Evolutionary conservation across 2,329 filamentous ascomycete genomes (phyloP), one percentile per base, ranked within the genome.

Genomic region (Penicillium hordei): DNA sequence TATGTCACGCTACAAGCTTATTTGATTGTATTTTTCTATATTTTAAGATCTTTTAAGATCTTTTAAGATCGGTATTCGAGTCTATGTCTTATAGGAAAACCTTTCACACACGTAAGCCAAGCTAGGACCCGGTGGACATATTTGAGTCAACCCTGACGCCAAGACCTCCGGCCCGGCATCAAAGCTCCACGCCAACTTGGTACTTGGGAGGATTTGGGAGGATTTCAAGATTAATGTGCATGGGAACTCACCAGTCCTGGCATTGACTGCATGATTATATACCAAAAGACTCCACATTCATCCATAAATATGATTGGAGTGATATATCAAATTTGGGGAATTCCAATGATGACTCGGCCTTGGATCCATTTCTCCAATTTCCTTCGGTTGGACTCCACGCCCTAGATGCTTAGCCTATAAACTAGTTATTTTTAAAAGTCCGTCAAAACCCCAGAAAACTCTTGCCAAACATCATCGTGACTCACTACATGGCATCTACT

Each of bases 321-420:
- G 44, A 46, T 33, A 31, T 33, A 33, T 52, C 39, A 44, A 52
- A 23, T 34, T 23, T 25, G 49, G 17, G 25, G 17, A 19, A 44
- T 31, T 33, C 13, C 33, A 5, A 33, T 25, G 1, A n/a, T 33
- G 4, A 15, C 29, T 34, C 17, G 39, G 19, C 7, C 38, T 34
- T 19, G 4, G 23, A 23, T n/a, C 27, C 4, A 33, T 45, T 52
- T 45, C 50, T 46, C 39, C 39, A 45, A 29, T 52, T 46, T 52
- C 10, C 25, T 17, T 44, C 21, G 38, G 36, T 33, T 33, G 19
- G 17, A 19, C 39, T 46, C 50, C 50, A 52, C 50, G 38, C 39
- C 49, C 50, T 45, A 46, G 6, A 52, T 36, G 31, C 31, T 52
- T 45, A 52, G 50, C 50, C 17, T 44, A 44, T 42, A 51, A 52